Base-by-base conservation (phyloP, 768 basidiomycete genomes). In the Saitozyma sp. region DNA sequence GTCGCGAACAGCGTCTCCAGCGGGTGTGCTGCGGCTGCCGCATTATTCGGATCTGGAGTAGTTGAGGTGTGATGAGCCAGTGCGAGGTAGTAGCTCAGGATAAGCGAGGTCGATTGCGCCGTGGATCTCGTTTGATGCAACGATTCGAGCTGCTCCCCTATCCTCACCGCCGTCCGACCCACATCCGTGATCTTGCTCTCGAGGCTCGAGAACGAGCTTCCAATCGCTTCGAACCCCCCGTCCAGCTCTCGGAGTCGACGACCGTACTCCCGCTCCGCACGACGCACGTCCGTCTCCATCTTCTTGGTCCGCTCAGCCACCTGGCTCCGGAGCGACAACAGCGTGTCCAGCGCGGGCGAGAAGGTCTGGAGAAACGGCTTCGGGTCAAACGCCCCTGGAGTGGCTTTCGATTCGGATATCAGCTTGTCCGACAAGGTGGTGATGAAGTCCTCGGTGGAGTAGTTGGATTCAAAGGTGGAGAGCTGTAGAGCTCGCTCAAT, bases 141-240 rank as follows among this genome's bases (percentile, higher is more conserved):
- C 0, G 89, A 90, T 80, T 99, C 95, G 49, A 99, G 85, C 78
- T 98, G 92, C 81, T 98, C 95, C 49, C 95, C 96, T 69, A 98
- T 96, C 54, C 95, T 85, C 52, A 97, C 88, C 13, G 96, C 92
- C 13, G 93, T 94, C 58, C 91, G 85, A 42, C 94, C 92, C 40
- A 99, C 94, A 73, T 93, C 89, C 59, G 87, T 91, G 83, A 98
- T 92, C 71, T 88, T 87, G 65, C 82, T 85, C 77, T 98, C 94
- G 87, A 98, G 93, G 7, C 86, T 88, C 37, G 86, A 81, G 81
- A 96, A 97, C 1, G 92, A 91, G 68, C 86, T 86, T 6, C 89
- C 89, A 41, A 96, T 94, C 41, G 87, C 86, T 92, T 99, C 94
- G 70, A 98, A 98, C 1, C 92, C 92, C 54, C 86, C 87, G 76